phyloP scores from a whole-genome alignment of 768 basidiomycete genomes.

The Collybia mongolica region DNA sequence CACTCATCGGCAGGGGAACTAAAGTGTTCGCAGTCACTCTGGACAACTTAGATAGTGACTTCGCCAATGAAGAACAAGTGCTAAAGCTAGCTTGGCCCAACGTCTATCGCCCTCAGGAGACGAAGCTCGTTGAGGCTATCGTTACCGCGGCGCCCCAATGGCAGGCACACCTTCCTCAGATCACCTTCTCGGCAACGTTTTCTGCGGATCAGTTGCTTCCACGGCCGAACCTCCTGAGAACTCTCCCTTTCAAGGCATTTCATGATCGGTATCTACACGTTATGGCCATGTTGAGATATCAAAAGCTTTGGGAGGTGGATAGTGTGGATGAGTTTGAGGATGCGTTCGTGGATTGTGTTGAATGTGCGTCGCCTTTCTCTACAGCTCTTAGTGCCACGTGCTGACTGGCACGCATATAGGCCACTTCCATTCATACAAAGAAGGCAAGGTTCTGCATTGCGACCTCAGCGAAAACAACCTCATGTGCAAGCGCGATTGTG shows the following conservation, averaged over 20 bases:
- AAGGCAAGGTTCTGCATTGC: constrained; percentile 23
- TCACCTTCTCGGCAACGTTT: background rate
- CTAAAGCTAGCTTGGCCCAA: constrained; percentile 18
- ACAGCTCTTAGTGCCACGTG: background rate
- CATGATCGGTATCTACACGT: constrained; percentile 14
- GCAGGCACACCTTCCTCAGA: constrained; percentile 13
- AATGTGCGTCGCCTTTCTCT: constrained; percentile 19
- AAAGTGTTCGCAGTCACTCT: constrained; percentile 3
- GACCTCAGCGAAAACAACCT: constrained; percentile 30
- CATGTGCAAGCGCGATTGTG: constrained; percentile 18
- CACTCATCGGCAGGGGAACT: constrained; percentile 8
- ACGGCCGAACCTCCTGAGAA: constrained; percentile 2
- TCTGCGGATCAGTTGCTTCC: constrained; percentile 6
- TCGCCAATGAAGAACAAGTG: background rate
- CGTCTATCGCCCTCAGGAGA: constrained; percentile 3
- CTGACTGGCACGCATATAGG: constrained; percentile 9
- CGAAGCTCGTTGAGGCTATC: constrained; percentile 2
- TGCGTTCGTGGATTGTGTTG: constrained; percentile 26
- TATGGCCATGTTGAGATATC: constrained; percentile 14
- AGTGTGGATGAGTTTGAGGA: constrained; percentile 22
- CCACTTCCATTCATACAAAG: constrained; percentile 17
- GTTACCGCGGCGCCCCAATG: constrained; percentile 1
- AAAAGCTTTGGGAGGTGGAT: constrained; percentile 18
- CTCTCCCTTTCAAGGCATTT: background rate
- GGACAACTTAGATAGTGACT: constrained; percentile 5